These are phyloP conservation scores for Lachnellula occidentalis DNA, from an alignment of 2,329 filamentous ascomycete species.

Conservation along the genomic window DNA sequence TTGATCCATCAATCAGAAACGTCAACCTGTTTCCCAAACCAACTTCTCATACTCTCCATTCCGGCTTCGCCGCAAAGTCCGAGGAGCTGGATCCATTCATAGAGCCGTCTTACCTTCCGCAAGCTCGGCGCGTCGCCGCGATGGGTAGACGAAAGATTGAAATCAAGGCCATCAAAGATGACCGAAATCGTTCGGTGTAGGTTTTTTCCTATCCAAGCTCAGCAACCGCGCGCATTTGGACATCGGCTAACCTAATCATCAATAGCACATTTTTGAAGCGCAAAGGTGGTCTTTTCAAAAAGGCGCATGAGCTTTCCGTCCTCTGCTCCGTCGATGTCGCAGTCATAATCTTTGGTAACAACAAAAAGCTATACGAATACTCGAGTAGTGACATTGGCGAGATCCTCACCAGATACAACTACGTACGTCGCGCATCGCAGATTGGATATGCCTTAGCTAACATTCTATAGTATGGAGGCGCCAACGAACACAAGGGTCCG, in stretches of 20 bases:
- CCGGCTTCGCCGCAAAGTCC: slow-evolving; percentile 5
- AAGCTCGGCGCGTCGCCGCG: slow-evolving; percentile 32
- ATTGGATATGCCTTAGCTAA: slow-evolving; percentile 16
- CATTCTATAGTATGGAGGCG: slow-evolving; percentile 68
- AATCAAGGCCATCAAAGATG: slow-evolving; percentile 99
- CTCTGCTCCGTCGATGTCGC: slow-evolving; percentile 98
- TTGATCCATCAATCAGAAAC: slow-evolving; percentile 12
- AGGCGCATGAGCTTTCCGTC: slow-evolving; percentile 96
- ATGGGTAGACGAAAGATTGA: slow-evolving; percentile 99
- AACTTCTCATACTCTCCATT: neutral
- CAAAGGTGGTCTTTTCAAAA: slow-evolving; percentile 98
- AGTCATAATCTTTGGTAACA: slow-evolving; percentile 96
- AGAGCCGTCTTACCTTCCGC: slow-evolving; percentile 21
- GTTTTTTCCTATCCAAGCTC: slow-evolving; percentile 3
- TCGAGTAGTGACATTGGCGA: slow-evolving; percentile 92
- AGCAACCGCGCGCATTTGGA: neutral
- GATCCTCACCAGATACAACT: slow-evolving; percentile 81
- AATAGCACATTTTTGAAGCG: slow-evolving; percentile 92
- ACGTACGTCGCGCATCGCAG: slow-evolving; percentile 56
- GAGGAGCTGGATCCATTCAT: slow-evolving; percentile 29
- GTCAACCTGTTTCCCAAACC: slow-evolving; percentile 13
- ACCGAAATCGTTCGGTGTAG: slow-evolving; percentile 95
- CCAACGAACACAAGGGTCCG: slow-evolving; percentile 95
- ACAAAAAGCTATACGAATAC: slow-evolving; percentile 99
- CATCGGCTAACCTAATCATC: slow-evolving; percentile 12